Conservation (phyloP, 1,139 yeast species). For the Suhomyces wounanorum region DNA sequence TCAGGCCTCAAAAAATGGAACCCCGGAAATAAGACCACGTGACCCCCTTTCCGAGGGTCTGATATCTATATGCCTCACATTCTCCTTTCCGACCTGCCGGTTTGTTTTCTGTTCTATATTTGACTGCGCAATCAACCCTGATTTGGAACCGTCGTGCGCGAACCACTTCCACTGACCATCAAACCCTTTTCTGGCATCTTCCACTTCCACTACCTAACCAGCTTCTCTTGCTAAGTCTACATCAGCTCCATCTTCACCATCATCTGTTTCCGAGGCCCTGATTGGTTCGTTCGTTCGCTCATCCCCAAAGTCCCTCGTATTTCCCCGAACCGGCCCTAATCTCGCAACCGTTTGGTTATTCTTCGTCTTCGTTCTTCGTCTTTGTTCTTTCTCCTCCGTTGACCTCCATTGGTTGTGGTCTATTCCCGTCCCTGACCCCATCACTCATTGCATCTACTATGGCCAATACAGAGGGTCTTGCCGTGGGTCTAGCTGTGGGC, state of each 20-base stretch:
- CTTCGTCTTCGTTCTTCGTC: no score
- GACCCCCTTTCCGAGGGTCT: no score
- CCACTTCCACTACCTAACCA: no score
- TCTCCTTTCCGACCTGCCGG: not conserved
- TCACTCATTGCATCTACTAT: not conserved
- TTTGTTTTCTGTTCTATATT: not conserved
- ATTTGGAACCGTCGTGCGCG: not conserved
- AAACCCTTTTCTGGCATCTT: not conserved
- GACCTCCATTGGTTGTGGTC: not conserved
- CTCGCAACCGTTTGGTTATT: not conserved
- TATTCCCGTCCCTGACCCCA: not conserved
- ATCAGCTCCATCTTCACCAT: not conserved
- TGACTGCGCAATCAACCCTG: not conserved
- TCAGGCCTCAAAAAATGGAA: no score
- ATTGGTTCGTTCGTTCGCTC: not conserved
- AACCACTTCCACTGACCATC: not conserved
- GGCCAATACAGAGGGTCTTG: slow-evolving; percentile 13
- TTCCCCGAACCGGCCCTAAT: not conserved
- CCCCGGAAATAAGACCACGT: no score
- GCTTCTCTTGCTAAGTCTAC: not conserved
- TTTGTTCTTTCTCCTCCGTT: not conserved
- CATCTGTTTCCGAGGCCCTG: not conserved
- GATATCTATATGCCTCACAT: not conserved
- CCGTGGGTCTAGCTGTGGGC: slow-evolving; percentile 50
- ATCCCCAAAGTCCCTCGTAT: not conserved